phyloP scores from a whole-genome alignment of 1,139 yeast species.

The Chernovozyma aurita region DNA sequence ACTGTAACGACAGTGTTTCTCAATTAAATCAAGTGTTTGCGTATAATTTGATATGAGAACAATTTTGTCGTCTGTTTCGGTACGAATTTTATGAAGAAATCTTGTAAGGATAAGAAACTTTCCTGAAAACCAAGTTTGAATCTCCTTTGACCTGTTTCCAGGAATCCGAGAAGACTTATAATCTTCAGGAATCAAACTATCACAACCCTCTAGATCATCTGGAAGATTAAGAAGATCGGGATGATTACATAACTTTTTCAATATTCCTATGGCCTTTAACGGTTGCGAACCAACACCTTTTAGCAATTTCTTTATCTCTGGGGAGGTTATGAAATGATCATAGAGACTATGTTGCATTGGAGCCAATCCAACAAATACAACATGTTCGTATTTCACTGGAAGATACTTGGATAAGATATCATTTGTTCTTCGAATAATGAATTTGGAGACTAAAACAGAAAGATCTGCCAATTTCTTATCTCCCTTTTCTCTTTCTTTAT shows the following conservation, averaged over 20 bases:
- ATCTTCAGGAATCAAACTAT: constrained; percentile 66
- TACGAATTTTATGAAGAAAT: constrained; percentile 69
- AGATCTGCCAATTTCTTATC: constrained; percentile 67
- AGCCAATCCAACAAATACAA: constrained; percentile 79
- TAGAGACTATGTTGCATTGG: constrained; percentile 75
- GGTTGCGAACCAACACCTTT: constrained; percentile 79
- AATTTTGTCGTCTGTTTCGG: constrained; percentile 88
- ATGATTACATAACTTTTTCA: constrained; percentile 89
- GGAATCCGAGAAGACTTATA: constrained; percentile 40
- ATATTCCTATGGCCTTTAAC: constrained; percentile 80
- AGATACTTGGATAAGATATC: constrained; percentile 89
- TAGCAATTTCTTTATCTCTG: constrained; percentile 68
- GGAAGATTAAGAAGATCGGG: constrained; percentile 81
- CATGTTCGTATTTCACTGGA: constrained; percentile 95
- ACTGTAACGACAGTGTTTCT: constrained; percentile 70
- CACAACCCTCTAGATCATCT: constrained; percentile 69
- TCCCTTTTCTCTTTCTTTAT: constrained; percentile 70
- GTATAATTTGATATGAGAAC: constrained; percentile 93
- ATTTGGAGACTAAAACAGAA: constrained; percentile 75
- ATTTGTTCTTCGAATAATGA: constrained; percentile 92
- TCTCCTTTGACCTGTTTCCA: constrained; percentile 43
- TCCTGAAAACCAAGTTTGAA: constrained; percentile 57
- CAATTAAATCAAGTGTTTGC: constrained; percentile 87
- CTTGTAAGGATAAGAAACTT: constrained; percentile 66
- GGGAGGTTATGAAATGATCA: constrained; percentile 72